These are phyloP conservation scores for Myriosclerotinia scirpicola DNA, from an alignment of 2,329 filamentous ascomycete genomes.

Conservation along the genomic window DNA sequence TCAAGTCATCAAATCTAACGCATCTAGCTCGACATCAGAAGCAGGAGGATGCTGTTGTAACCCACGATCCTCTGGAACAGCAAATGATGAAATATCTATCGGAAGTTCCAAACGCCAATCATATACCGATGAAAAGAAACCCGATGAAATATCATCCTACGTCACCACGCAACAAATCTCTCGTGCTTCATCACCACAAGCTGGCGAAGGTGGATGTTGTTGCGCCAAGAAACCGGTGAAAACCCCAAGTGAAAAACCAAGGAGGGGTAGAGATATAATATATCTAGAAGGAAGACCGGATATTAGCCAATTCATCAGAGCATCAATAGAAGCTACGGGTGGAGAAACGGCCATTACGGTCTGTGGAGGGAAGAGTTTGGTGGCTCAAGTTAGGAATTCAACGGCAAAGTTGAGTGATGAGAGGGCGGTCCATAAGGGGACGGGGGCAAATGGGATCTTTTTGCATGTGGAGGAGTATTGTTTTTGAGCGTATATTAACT, in stretches of 20 bases:
- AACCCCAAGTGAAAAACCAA: constrained; percentile 1
- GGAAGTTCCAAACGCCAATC: constrained; percentile 17
- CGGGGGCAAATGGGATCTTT: constrained; percentile 61
- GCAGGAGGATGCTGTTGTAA: constrained; percentile 21
- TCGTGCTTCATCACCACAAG: neutral
- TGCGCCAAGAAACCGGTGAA: constrained; percentile 13
- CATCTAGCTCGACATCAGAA: constrained; percentile 20
- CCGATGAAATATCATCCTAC: neutral
- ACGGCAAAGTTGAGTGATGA: constrained; percentile 59
- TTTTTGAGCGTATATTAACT: constrained; percentile 42
- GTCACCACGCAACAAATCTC: constrained; percentile 7
- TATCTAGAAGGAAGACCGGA: constrained; percentile 46
- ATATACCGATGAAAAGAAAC: constrained; percentile 14
- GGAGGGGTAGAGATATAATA: constrained; percentile 39
- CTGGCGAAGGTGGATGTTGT: constrained; percentile 17
- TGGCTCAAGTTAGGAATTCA: constrained; percentile 54
- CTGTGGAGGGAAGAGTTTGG: constrained; percentile 57
- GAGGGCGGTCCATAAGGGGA: constrained; percentile 63
- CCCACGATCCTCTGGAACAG: constrained; percentile 8
- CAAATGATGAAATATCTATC: constrained; percentile 5
- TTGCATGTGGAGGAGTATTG: constrained; percentile 61
- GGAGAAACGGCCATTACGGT: constrained; percentile 63
- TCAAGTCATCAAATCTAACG: constrained; percentile 15
- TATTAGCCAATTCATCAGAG: constrained; percentile 52
- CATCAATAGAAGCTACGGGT: constrained; percentile 56